Conservation (phyloP, 2,329 filamentous ascomycete genomes). For the Zarea fungicola region DNA sequence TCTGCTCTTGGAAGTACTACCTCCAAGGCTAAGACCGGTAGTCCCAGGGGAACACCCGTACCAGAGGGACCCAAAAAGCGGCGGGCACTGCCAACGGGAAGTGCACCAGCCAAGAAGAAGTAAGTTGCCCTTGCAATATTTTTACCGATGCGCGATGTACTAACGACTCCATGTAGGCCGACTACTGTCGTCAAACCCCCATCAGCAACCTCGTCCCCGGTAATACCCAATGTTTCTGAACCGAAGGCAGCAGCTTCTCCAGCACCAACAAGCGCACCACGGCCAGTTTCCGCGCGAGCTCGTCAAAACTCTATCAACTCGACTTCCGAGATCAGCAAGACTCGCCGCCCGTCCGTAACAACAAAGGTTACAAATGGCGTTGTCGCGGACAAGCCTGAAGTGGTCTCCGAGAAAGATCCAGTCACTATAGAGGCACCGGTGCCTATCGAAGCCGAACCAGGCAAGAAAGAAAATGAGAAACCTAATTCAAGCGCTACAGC, state of each 20-base stretch:
- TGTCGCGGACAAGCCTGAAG: slow-evolving; percentile 24
- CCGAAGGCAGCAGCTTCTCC: slow-evolving; percentile 53
- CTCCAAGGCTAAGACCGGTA: slow-evolving; percentile 56
- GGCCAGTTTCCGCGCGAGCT: slow-evolving; percentile 64
- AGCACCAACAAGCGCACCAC: slow-evolving; percentile 48
- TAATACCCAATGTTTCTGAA: slow-evolving; percentile 65
- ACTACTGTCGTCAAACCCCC: slow-evolving; percentile 54
- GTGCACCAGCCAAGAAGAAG: slow-evolving; percentile 75
- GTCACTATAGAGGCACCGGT: slow-evolving; percentile 47
- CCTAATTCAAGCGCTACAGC: slow-evolving; percentile 21
- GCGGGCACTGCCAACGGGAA: slow-evolving; percentile 60
- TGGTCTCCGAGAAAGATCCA: slow-evolving; percentile 34
- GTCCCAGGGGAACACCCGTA: slow-evolving; percentile 63
- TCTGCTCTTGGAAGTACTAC: slow-evolving; percentile 45
- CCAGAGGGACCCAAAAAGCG: slow-evolving; percentile 67
- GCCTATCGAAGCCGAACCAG: slow-evolving; percentile 26
- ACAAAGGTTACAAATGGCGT: slow-evolving; percentile 57
- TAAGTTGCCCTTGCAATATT: too few species aligned
- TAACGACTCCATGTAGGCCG: slow-evolving; percentile 25
- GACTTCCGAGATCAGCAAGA: slow-evolving; percentile 47
- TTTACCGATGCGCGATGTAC: slow-evolving; percentile 10
- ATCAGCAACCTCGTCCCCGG: slow-evolving; percentile 69
- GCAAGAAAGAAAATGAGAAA: slow-evolving; percentile 30
- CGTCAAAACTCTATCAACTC: slow-evolving; percentile 69
- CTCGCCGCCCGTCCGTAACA: slow-evolving; percentile 53